Percentiles rank a stretch among this genome's conserved stretches.
These are phyloP conservation scores for Sporothrix schenckii DNA, from an alignment of 2,329 filamentous ascomycete species.

Conservation along the genomic window DNA sequence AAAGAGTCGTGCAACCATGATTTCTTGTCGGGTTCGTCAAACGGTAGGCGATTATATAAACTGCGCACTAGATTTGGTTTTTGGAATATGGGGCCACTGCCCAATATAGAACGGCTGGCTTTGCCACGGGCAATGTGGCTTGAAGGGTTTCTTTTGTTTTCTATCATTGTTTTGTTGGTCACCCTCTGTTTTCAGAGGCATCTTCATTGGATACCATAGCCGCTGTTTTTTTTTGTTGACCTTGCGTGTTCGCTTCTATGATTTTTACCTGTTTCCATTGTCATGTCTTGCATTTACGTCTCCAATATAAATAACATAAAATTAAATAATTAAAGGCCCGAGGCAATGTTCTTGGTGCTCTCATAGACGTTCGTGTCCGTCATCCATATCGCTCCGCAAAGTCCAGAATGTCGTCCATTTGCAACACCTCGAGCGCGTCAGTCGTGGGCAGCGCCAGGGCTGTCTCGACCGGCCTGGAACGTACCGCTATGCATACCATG, in stretches of 20 bases:
- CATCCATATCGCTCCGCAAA: conserved; percentile 46
- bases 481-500: conserved; percentile 58
- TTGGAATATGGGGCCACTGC: neutral
- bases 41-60: neutral
- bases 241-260: too few relatives aligned
- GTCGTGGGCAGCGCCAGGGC: conserved; percentile 48
- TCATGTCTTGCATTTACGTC: neutral
- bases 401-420: conserved; percentile 51
- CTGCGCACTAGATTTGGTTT: neutral
- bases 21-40: neutral
- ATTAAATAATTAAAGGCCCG: conserved; percentile 5
- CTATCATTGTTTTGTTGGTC: neutral
- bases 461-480: conserved; percentile 45
- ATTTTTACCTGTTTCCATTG: neutral
- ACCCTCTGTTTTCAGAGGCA: neutral
- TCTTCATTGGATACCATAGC: conserved; percentile 6
- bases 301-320: neutral
- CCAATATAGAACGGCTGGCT: neutral
- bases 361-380: neutral
- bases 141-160: neutral
- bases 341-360: neutral
- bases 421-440: conserved; percentile 47
- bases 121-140: neutral
- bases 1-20: neutral
- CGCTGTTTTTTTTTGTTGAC: conserved; percentile 13